phyloP scores from a whole-genome alignment of 208 protist species.

The Leishmania major region DNA sequence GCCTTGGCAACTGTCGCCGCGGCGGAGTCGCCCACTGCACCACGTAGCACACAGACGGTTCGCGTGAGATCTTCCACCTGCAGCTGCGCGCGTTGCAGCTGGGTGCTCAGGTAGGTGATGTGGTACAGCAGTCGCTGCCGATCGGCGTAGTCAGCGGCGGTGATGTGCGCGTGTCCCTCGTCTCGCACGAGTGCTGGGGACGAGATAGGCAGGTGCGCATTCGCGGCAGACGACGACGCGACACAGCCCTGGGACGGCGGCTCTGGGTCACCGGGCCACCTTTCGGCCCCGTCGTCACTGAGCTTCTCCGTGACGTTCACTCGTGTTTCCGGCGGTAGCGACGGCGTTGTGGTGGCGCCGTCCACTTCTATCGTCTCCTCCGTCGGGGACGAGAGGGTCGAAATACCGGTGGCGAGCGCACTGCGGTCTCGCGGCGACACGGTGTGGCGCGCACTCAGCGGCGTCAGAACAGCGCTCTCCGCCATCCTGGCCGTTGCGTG shows the following conservation, averaged over 20 bases:
- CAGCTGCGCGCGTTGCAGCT: slow-evolving; percentile 79
- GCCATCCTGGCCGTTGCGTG: slow-evolving; percentile 11
- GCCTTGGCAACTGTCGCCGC: slow-evolving; percentile 6
- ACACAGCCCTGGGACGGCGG: not conserved
- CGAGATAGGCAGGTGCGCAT: not conserved
- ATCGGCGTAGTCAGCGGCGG: slow-evolving; percentile 77
- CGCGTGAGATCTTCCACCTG: slow-evolving; percentile 63
- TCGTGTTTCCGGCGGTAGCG: not conserved
- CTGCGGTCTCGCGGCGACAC: slow-evolving; percentile 15
- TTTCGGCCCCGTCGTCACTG: slow-evolving; percentile 3
- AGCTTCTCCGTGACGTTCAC: slow-evolving; percentile 5
- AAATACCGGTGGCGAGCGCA: slow-evolving; percentile 17
- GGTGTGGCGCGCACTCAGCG: slow-evolving; percentile 9
- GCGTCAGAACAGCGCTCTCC: slow-evolving; percentile 18
- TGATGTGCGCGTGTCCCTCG: slow-evolving; percentile 32
- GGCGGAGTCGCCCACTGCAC: slow-evolving; percentile 1
- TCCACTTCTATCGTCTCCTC: slow-evolving; percentile 10
- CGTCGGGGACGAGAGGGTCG: slow-evolving; percentile 21
- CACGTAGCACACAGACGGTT: slow-evolving; percentile 50
- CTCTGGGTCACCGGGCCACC: not conserved
- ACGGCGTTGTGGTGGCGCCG: slow-evolving; percentile 2
- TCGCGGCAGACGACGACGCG: not conserved
- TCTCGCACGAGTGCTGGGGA: not conserved
- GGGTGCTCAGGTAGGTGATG: slow-evolving; percentile 83
- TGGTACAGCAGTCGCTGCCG: slow-evolving; percentile 81